Base-by-base conservation (phyloP, 2,329 filamentous ascomycete species). In the Akanthomyces lecanii region DNA sequence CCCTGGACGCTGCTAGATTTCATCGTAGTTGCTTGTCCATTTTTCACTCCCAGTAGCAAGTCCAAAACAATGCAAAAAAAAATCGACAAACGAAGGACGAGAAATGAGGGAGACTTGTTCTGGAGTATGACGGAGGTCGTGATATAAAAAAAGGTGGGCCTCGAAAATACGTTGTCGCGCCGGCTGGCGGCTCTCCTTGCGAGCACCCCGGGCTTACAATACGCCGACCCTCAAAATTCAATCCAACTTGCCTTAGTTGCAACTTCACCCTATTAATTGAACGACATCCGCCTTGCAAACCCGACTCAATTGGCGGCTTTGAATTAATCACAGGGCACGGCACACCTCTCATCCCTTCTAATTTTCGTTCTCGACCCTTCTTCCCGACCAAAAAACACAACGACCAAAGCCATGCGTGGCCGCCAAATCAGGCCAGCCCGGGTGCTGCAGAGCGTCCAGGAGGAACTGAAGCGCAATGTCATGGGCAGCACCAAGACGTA, bases 351-450 rank as follows among this genome's bases (percentile, higher is more conserved):
- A 12, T n/a, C 33, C 33, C 23, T n/a, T 21, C 12, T 6, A 14
- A 30, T 12, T 18, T n/a, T 12, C 11, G 5, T 51, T 30, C 18
- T 45, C 14, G 36, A 23, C n/a, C 5, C 7, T 10, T 12, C n/a
- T 28, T 14, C 40, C 63, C 40, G 66, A 64, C 64, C 61, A 69
- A 23, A 36, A 23, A 36, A 47, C 23, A 42, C 21, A 40, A 18
- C 51, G 48, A 30, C 28, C 2, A 47, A 30, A 38, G 51, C 33
- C 68, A 80, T 79, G 77, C 77, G 74, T 61, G 74, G 75, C 65
- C 75, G 77, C 69, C 78, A 80, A 68, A 77, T 80, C 68, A 72
- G 76, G 50, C 78, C 81, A 68, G 74, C 79, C 47, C 74, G 78
- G 71, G 78, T 83, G 70, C 78, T 78, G 69, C 76, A 81, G 69